Evolutionary conservation across 1,139 yeast genomes (phyloP), one percentile per base, ranked within the genome.

Genomic region (Nakaseomyces delphensis): DNA sequence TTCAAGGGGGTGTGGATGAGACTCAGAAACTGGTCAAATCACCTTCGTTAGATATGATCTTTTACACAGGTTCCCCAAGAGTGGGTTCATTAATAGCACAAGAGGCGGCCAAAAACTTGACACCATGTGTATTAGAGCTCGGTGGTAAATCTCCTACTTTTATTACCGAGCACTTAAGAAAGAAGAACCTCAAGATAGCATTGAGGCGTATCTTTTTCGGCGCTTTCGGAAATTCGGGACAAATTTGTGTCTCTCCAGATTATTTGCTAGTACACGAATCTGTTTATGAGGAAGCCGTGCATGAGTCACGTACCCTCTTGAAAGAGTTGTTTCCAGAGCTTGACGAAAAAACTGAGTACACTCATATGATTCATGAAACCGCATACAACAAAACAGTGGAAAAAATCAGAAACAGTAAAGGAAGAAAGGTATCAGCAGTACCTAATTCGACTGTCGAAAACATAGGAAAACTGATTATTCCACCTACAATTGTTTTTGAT

Each of bases 141-240:
- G 97, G 97, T 41, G 96, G 96, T n/a, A 87, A 87, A 60, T 81
- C 91, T 3, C 96, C 96, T 0, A 84, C 77, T 1, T 71, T 87
- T 49, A 67, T 87, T 9, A 74, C 87, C 42, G 68, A 72, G 37
- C 69, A 73, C 40, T 67, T 74, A 39, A 59, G 61, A 6, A 51
- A 59, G 6, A 63, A 60, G 2, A 71, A 78, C 51, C 51, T 83
- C 41, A 62, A 64, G 16, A 62, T 70, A 0, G 70, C 83, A n/a
- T 78, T 87, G 14, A 71, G 71, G 48, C 74, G 96, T 63, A 65
- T 84, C 14, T 71, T 76, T 4, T 84, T 93, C 85, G 91, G 91
- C 27, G 76, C 82, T 51, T 82, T 80, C 55, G 67, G 76, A 33
- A 87, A 85, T 59, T 77, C 82, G n/a, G 96, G 96, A 23, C 96